A percentile compares a stretch with the other conserved stretches of the same genome.
These are phyloP conservation scores for Ustulina deusta DNA, from an alignment of 2,329 filamentous ascomycete species.

Conservation along the genomic window DNA sequence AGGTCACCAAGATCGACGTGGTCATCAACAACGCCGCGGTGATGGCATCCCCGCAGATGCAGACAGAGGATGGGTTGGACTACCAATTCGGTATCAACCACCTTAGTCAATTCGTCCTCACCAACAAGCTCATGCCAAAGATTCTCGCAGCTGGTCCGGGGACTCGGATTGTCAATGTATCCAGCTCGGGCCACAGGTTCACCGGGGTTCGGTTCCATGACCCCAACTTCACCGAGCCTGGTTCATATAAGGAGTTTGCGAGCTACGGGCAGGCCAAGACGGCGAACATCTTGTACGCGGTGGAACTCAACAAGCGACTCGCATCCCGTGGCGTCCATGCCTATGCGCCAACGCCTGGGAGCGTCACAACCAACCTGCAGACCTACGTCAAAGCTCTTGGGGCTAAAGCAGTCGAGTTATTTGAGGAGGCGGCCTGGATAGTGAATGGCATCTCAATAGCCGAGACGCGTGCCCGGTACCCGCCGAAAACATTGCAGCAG, in stretches of 20 bases:
- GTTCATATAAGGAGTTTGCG: conserved; percentile 52
- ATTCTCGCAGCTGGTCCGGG: conserved; percentile 40
- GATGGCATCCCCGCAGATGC: conserved; percentile 54
- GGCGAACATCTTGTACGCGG: conserved; percentile 58
- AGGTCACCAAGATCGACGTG: conserved; percentile 48
- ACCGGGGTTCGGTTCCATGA: conserved; percentile 47
- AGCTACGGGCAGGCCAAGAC: conserved; percentile 61
- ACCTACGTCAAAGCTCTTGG: conserved; percentile 36
- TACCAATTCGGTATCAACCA: conserved; percentile 53
- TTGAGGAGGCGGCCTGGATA: conserved; percentile 41
- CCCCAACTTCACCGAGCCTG: conserved; percentile 47
- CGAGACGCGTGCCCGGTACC: conserved; percentile 31
- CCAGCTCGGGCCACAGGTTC: conserved; percentile 44
- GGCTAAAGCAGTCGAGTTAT: conserved; percentile 36
- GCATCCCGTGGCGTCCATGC: conserved; percentile 49
- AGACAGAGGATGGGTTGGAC: conserved; percentile 52
- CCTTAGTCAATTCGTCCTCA: conserved; percentile 52
- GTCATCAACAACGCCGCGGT: conserved; percentile 56
- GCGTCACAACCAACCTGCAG: conserved; percentile 47
- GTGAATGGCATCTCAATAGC: conserved; percentile 44
- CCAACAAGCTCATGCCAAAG: conserved; percentile 48
- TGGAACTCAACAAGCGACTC: conserved; percentile 50
- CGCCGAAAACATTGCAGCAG: conserved; percentile 55
- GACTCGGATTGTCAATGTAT: conserved; percentile 42
- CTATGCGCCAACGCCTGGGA: conserved; percentile 56